Evolutionary conservation across 2,329 filamentous ascomycete species (phyloP).

Genomic region (Elsinoe perseae): DNA sequence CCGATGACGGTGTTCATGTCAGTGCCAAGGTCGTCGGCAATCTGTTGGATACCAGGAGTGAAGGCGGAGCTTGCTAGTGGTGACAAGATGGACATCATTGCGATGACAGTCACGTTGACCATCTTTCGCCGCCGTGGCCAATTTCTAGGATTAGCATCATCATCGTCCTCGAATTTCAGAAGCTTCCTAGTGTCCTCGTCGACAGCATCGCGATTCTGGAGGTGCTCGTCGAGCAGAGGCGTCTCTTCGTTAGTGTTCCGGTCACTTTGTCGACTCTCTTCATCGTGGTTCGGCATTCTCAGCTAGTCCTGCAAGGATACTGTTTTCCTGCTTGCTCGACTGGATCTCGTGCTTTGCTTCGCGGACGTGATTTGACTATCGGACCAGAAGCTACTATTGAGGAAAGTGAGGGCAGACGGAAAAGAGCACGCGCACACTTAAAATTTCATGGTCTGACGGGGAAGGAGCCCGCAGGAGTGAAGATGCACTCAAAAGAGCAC

Average conservation of each 20-base stretch:
- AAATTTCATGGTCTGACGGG: neutral
- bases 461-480: neutral
- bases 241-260: slow-evolving; percentile 29
- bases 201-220: slow-evolving; percentile 27
- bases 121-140: slow-evolving; percentile 41
- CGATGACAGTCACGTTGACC: slow-evolving; percentile 44
- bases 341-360: neutral
- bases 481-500: neutral
- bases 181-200: slow-evolving; percentile 28
- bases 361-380: neutral
- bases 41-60: slow-evolving; percentile 44
- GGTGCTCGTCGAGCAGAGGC: slow-evolving; percentile 32
- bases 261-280: neutral
- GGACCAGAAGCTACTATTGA: neutral
- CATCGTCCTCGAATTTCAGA: slow-evolving; percentile 31
- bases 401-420: neutral
- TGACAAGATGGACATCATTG: slow-evolving; percentile 43
- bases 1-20: slow-evolving; percentile 38
- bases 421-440: slow-evolving; percentile 1
- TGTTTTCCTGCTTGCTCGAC: neutral
- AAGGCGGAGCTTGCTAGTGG: slow-evolving; percentile 46
- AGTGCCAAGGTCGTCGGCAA: slow-evolving; percentile 40
- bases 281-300: neutral
- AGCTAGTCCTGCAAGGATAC: neutral
- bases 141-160: slow-evolving; percentile 39